Conservation (phyloP, 2,329 filamentous ascomycete species). For the Xylariaceae sp. region DNA sequence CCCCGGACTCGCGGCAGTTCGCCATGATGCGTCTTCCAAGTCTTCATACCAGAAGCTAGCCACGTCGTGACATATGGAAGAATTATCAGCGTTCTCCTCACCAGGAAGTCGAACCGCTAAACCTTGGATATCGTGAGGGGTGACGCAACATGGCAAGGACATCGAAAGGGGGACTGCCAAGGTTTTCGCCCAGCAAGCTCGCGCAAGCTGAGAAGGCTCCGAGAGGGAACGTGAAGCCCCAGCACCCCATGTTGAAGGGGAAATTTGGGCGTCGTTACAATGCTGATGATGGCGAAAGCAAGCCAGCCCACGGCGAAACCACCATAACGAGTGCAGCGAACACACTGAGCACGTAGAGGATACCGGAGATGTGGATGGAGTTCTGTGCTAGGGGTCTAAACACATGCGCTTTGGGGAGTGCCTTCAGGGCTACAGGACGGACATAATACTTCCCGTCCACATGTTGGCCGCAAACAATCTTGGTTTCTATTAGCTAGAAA, state of each 20-base stretch:
- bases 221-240: conserved; percentile 44
- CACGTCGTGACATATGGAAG: too few relatives aligned
- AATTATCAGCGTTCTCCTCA: too few relatives aligned
- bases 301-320: conserved; percentile 40
- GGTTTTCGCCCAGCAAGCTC: conserved; percentile 40
- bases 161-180: conserved; percentile 23
- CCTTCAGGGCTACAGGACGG: conserved; percentile 49
- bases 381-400: conserved; percentile 42
- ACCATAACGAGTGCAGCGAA: conserved; percentile 38
- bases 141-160: background rate
- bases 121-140: background rate
- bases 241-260: conserved; percentile 45
- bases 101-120: background rate
- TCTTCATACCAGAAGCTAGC: too few relatives aligned
- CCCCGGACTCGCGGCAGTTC: too few relatives aligned
- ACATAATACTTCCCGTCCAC: conserved; percentile 67
- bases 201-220: conserved; percentile 46
- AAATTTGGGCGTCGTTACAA: conserved; percentile 39
- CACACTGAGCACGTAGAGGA: conserved; percentile 58
- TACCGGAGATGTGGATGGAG: conserved; percentile 45
- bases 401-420: conserved; percentile 38
- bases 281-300: conserved; percentile 36
- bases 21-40: too few relatives aligned
- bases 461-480: conserved; percentile 50
- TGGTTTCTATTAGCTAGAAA: background rate